A percentile compares a stretch with the other conserved stretches of the same genome.
Evolutionary conservation across 2,329 filamentous ascomycete species (phyloP).

Genomic region (Sclerotinia sclerotiorum): DNA sequence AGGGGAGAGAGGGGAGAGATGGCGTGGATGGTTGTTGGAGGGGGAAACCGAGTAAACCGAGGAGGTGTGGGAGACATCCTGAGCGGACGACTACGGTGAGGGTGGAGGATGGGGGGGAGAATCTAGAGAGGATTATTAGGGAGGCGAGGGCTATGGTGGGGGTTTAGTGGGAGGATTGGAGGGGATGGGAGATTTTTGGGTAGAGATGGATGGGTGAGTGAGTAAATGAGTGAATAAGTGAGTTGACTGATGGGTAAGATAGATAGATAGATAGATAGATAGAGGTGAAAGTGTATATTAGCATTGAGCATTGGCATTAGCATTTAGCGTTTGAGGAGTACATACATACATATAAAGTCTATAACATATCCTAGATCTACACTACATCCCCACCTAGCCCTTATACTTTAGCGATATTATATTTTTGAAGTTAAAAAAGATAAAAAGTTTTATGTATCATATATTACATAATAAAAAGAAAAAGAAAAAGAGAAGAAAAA

Average conservation of each 20-base stretch:
- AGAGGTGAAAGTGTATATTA: no score
- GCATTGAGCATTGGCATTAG: neutral
- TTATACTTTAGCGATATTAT: neutral
- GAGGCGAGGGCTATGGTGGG: conserved; percentile 17
- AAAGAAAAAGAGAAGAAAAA: no score
- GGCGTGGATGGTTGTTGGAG: conserved; percentile 55
- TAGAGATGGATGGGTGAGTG: no score
- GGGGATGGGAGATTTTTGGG: neutral
- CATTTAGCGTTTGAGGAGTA: neutral
- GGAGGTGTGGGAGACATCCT: conserved; percentile 57
- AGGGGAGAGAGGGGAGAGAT: conserved; percentile 42
- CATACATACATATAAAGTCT: no score
- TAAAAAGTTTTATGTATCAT: neutral
- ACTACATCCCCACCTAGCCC: neutral
- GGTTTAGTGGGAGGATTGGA: neutral
- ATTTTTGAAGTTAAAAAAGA: no score
- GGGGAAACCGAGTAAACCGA: conserved; percentile 58
- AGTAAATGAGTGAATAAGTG: neutral
- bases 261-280: no score
- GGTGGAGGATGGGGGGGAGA: conserved; percentile 29
- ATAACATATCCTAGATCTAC: neutral
- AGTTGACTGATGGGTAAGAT: neutral
- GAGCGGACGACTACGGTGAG: conserved; percentile 36
- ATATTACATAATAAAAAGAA: no score
- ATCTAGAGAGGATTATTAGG: conserved; percentile 17